phyloP scores from a whole-genome alignment of 2,329 filamentous ascomycete genomes.

The Monilinia fructigena region DNA sequence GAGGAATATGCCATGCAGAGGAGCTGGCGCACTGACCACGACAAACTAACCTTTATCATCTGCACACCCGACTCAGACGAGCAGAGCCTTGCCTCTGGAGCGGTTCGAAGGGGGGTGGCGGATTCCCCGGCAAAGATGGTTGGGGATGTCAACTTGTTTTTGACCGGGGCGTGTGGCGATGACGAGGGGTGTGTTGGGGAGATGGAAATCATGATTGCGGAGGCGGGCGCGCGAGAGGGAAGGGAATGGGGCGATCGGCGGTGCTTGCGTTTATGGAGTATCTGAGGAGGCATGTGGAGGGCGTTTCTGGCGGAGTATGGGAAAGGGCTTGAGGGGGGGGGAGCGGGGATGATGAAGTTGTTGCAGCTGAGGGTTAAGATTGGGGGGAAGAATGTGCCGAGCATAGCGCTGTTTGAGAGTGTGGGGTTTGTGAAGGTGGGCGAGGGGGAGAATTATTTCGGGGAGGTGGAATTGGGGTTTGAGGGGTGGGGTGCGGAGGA shows the following conservation, averaged over 20 bases:
- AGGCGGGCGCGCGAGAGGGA: conserved; percentile 51
- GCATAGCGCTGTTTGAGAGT: conserved; percentile 59
- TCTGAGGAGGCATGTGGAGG: conserved; percentile 52
- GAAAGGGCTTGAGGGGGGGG: conserved; percentile 12
- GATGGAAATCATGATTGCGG: conserved; percentile 84
- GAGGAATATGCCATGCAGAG: conserved; percentile 89
- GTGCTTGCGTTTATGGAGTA: conserved; percentile 70
- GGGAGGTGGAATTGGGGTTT: conserved; percentile 58
- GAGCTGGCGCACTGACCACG: conserved; percentile 77
- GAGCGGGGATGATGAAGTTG: conserved; percentile 28
- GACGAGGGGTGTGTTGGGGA: conserved; percentile 57
- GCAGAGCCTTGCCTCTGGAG: neutral
- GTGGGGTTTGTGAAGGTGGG: conserved; percentile 54
- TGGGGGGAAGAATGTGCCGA: conserved; percentile 53
- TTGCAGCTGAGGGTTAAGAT: conserved; percentile 61
- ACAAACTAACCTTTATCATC: conserved; percentile 91
- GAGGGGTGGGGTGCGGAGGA: conserved; percentile 37
- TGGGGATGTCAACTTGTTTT: conserved; percentile 79
- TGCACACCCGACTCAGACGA: conserved; percentile 45
- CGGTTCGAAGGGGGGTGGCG: neutral
- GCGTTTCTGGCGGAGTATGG: conserved; percentile 63
- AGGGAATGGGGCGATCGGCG: conserved; percentile 64
- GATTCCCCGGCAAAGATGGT: conserved; percentile 62
- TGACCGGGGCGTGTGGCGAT: conserved; percentile 55
- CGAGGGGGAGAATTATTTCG: conserved; percentile 60